Conservation (phyloP, 768 basidiomycete species). For the Coprinopsis strossmayeri region DNA sequence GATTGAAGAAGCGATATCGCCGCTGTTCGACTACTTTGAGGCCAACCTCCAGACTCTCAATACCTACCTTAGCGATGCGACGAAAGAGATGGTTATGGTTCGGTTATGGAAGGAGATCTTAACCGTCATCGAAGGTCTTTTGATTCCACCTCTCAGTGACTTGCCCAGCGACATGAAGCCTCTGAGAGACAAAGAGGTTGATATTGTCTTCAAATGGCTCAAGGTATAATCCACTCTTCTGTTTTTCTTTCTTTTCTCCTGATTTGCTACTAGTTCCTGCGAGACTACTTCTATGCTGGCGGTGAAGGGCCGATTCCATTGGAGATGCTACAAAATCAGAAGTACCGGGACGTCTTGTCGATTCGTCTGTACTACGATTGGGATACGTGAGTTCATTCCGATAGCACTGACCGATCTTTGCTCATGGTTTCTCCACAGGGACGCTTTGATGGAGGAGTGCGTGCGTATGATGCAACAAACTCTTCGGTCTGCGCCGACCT, state of each 20-base stretch:
- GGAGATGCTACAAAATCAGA: constrained; percentile 85
- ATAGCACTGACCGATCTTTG: constrained; percentile 2
- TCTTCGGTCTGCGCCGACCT: constrained; percentile 62
- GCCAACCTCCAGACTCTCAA: constrained; percentile 88
- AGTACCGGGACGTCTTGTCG: constrained; percentile 86
- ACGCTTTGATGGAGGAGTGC: constrained; percentile 89
- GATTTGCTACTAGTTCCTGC: constrained; percentile 60
- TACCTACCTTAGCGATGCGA: constrained; percentile 74
- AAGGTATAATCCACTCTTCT: too few species aligned
- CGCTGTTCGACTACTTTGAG: constrained; percentile 95
- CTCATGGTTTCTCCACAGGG: constrained; percentile 34
- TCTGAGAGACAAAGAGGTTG: constrained; percentile 91
- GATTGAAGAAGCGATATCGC: constrained; percentile 86
- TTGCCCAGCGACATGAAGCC: constrained; percentile 85
- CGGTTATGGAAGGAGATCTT: constrained; percentile 96
- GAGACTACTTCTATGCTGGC: constrained; percentile 91
- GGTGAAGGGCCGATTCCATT: constrained; percentile 89
- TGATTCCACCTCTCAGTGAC: constrained; percentile 88
- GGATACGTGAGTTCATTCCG: constrained; percentile 58
- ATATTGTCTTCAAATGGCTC: constrained; percentile 98
- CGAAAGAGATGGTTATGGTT: constrained; percentile 89
- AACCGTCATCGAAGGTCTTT: constrained; percentile 74
- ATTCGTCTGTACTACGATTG: constrained; percentile 96
- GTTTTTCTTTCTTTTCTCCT: too few species aligned
- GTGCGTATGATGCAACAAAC: constrained; percentile 92